Evolutionary conservation across 2,329 filamentous ascomycete genomes (phyloP), one percentile per base, ranked within the genome.

Genomic region (Colletotrichum cordylinicola): DNA sequence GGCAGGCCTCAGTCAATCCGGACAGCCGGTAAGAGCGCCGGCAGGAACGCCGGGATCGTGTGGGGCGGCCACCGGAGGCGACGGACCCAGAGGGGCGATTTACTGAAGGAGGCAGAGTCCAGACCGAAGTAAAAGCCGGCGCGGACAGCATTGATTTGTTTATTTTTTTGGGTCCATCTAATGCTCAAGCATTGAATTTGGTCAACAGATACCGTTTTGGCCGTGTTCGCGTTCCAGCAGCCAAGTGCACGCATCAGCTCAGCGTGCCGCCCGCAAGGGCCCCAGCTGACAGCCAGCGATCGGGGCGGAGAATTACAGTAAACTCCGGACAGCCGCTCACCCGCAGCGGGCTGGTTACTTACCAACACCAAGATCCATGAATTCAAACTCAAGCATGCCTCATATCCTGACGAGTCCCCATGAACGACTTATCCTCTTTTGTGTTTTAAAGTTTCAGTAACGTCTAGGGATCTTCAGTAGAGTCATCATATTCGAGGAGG

Each of bases 241-340:
- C 33, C 21, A 12, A 61, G 16, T 33, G 12, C 6, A 35, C 24
- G 18, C 29, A 5, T 37, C 8, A 61, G 58, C 18, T 61, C 29
- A 61, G 58, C 58, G 43, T 21, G 43, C 10, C 43, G 43, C 58
- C 3, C 33, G 12, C 18, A 33, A 35, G 7, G 58, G 58, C 58
- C 16, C 58, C 58, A 61, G 15, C 9, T 16, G 58, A 31, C 58
- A 33, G 18, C 58, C 18, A 33, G 58, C 15, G 16, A 35, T 21
- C 58, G 58, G 58, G 15, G 16, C 58, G 31, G 58, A 31, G 58
- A 61, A 33, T 61, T 37, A 33, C 58, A 33, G 33, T 37, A 61
- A 35, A 61, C 58, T n/a, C 58, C 58, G 58, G 29, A 4, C 58
- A 16, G 2, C n/a, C 18, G 18, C 58, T 13, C 29, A 61, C 29